Evolutionary conservation across 495 filamentous ascomycete species (phyloP).

Genomic region (Aspergillus taichungensis): DNA sequence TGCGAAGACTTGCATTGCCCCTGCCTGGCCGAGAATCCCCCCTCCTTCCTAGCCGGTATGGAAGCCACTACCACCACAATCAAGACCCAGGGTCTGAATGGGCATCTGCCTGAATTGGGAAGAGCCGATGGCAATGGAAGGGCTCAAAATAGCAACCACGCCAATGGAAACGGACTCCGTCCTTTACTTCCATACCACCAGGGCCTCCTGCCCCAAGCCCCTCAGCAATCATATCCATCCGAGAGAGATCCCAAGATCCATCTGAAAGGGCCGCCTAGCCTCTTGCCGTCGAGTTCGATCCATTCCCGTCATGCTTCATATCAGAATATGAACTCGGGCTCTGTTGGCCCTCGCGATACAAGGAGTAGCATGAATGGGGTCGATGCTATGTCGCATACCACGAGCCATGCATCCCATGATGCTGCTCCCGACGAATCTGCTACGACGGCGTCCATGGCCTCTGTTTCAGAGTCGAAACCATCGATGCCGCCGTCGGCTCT

Average conservation of each 20-base stretch:
- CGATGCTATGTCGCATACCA: too few species aligned
- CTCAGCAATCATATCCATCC: too few species aligned
- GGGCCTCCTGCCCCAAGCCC: too few species aligned
- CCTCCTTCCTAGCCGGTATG: constrained; percentile 1
- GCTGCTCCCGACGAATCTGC: constrained; percentile 22
- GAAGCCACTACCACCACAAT: constrained; percentile 4
- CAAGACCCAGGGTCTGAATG: constrained; percentile 6
- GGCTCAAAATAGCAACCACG: background rate
- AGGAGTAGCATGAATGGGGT: background rate
- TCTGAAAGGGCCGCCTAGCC: too few species aligned
- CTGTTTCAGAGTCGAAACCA: constrained; percentile 15
- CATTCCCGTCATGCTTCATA: too few species aligned
- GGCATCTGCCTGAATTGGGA: constrained; percentile 3
- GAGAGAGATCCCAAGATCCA: too few species aligned
- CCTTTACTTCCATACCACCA: background rate
- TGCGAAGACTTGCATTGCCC: background rate
- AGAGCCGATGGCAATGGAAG: too few species aligned
- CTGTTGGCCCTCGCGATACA: constrained; percentile 3
- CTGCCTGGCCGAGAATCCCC: background rate
- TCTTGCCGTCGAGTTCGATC: too few species aligned
- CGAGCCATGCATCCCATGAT: background rate
- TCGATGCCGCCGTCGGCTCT: constrained; percentile 25
- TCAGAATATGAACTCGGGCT: too few species aligned
- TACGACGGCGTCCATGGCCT: constrained; percentile 21
- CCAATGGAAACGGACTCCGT: constrained; percentile 1